Percentiles rank a stretch among this genome's conserved stretches.
These are phyloP conservation scores for Chimonanthus praecox DNA, from an alignment of 164 flowering plant species.

Conservation along the genomic window DNA sequence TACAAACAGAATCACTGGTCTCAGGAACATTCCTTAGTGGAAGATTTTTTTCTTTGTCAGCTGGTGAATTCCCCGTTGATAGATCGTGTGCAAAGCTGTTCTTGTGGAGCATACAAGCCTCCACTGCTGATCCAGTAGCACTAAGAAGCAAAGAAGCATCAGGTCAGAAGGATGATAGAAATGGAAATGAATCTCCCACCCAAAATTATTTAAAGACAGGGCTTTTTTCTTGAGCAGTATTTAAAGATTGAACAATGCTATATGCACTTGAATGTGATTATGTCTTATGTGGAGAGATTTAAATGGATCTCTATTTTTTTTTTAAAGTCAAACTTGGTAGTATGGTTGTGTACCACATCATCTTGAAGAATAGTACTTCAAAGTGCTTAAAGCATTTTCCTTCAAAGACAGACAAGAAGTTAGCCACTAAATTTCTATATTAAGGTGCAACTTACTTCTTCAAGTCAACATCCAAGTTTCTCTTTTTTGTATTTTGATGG, in stretches of 20 bases:
- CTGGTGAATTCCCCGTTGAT: conserved; percentile 12
- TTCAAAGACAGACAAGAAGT: no score
- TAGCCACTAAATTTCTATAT: not conserved
- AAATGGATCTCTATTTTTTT: not conserved
- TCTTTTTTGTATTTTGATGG: not conserved
- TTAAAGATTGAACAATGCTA: no score
- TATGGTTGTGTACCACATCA: no score
- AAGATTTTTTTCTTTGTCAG: conserved; percentile 25
- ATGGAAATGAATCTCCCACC: not conserved
- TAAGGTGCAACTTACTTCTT: not conserved
- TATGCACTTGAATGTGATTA: no score
- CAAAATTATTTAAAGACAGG: no score
- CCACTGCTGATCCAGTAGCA: conserved; percentile 23
- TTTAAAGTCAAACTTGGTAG: no score
- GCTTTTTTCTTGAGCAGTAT: no score
- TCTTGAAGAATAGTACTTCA: no score
- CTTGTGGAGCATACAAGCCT: conserved; percentile 17
- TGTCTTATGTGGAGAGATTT: no score
- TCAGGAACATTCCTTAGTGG: conserved; percentile 20
- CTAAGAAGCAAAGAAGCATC: conserved; percentile 22
- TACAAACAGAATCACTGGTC: conserved; percentile 15
- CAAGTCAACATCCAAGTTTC: not conserved
- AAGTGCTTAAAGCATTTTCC: no score
- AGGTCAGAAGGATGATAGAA: conserved; percentile 8
- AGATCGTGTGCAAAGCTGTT: conserved; percentile 14